Conservation (phyloP, 768 basidiomycete species). For the Psilocybe cubensis region DNA sequence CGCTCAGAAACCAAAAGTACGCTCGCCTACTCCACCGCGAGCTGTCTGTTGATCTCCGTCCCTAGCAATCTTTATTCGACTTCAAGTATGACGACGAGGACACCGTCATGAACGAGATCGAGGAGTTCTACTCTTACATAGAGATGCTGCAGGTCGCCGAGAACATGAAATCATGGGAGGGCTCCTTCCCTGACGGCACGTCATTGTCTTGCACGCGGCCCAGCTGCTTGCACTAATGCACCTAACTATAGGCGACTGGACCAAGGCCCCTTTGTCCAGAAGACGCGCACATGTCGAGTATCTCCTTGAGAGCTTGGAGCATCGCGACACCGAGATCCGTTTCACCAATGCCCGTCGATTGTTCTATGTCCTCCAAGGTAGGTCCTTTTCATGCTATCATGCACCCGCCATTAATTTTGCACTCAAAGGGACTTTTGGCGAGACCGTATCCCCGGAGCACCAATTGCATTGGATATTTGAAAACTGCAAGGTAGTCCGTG, state of each 20-base stretch:
- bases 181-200: conserved; percentile 79
- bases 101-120: conserved; percentile 93
- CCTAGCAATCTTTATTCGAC: conserved; percentile 85
- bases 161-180: conserved; percentile 87
- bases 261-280: conserved; percentile 58
- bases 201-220: conserved; percentile 11
- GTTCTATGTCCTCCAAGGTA: conserved; percentile 93
- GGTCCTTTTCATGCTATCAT: conserved; percentile 8
- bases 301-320: conserved; percentile 87
- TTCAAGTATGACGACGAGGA: conserved; percentile 97
- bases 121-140: conserved; percentile 97
- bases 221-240: conserved; percentile 3
- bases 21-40: not conserved
- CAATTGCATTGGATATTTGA: conserved; percentile 96
- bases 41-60: not conserved
- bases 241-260: conserved; percentile 63
- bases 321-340: conserved; percentile 80
- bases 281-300: conserved; percentile 78
- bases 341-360: conserved; percentile 87
- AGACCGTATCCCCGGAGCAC: conserved; percentile 90
- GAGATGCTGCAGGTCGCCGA: conserved; percentile 92
- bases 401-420: not conserved
- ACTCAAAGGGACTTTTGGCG: conserved; percentile 79
- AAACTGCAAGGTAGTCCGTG: conserved; percentile 86
- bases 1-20: conserved; percentile 76